Evolutionary conservation across 2,329 filamentous ascomycete species (phyloP).

Genomic region (Chaetomium strumarium): DNA sequence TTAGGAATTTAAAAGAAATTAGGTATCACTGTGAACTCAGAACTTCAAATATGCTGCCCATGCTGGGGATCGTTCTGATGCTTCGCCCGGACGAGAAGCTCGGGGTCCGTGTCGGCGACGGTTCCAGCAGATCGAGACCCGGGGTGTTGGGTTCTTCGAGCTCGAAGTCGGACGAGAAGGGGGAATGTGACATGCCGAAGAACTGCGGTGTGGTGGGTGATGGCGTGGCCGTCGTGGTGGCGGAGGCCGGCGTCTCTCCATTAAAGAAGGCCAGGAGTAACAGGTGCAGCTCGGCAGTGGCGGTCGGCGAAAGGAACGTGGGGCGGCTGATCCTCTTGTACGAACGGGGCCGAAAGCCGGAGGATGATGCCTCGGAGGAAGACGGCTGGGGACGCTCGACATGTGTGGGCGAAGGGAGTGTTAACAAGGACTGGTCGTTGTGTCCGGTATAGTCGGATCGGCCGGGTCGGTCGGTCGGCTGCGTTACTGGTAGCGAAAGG

Average conservation of each 20-base stretch:
- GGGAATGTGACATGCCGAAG: conserved; percentile 16
- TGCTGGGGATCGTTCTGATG: conserved; percentile 18
- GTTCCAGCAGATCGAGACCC: conserved; percentile 24
- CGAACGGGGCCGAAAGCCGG: conserved; percentile 14
- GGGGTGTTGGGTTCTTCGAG: conserved; percentile 16
- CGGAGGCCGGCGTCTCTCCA: conserved; percentile 14
- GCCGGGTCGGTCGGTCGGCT: conserved; percentile 3
- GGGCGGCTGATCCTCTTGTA: conserved; percentile 26
- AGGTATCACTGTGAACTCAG: conserved; percentile 17
- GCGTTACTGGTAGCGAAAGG: not conserved
- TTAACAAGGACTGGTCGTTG: conserved; percentile 10
- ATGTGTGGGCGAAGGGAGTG: conserved; percentile 12
- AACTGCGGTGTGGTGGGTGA: conserved; percentile 21
- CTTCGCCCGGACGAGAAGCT: conserved; percentile 11
- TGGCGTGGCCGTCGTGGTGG: conserved; percentile 18
- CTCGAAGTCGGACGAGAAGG: conserved; percentile 14
- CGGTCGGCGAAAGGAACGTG: conserved; percentile 22
- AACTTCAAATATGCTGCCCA: conserved; percentile 25
- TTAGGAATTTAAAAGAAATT: not conserved
- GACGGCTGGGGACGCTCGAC: not conserved
- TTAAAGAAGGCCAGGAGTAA: conserved; percentile 22
- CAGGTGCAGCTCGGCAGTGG: conserved; percentile 23
- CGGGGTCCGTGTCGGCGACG: conserved; percentile 18
- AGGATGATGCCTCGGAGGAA: conserved; percentile 3
- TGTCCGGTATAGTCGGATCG: not conserved